Base-by-base conservation (phyloP, 495 filamentous ascomycete species). In the Entonaema liquescens region DNA sequence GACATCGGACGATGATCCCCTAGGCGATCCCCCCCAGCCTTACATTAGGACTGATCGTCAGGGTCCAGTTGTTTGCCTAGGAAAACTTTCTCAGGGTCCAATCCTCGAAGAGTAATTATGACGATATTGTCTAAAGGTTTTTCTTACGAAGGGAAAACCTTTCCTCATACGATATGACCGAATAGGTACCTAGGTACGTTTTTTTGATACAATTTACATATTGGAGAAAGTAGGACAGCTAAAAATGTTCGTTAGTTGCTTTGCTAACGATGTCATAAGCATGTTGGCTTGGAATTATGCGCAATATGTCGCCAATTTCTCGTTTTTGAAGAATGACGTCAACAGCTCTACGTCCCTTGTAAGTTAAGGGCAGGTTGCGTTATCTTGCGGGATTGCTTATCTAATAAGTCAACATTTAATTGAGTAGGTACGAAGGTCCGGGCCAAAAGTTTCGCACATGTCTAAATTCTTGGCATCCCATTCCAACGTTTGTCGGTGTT, bases 31-130 rank as follows among this genome's bases (percentile, higher is more conserved):
- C 25, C 59, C 42, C 49, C 26, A 68, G 56, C 70, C 65, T 72
- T 64, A 62, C 40, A 33, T 12, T 49, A 50, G 29, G 62, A 55
- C 13, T 60, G 70, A 72, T 72, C 65, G 36, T 68, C 70, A 72
- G 70, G 70, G 70, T 72, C 70, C 65, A 53, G 47, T 44, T 56
- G 42, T 67, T 67, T 70, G 29, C 23, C 35, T 31, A 29, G 49
- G 49, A 19, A 36, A 36, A 17, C 25, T n/a, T 56, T n/a, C 4
- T 38, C 36, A 57, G 50, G 65, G 65, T 56, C 36, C 28, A 13
- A 25, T 25, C 23, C 28, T 56, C 26, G 8, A 61, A 26, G 17
- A 35, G 49, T 47, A 23, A 47, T 11, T 31, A 29, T 50, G 64
- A 65, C 54, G 65, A 50, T 28, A 61, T 67, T 8, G 2, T 29